Evolutionary conservation across 129 eudicot species (phyloP).

Genomic region (Artemisia annua): DNA sequence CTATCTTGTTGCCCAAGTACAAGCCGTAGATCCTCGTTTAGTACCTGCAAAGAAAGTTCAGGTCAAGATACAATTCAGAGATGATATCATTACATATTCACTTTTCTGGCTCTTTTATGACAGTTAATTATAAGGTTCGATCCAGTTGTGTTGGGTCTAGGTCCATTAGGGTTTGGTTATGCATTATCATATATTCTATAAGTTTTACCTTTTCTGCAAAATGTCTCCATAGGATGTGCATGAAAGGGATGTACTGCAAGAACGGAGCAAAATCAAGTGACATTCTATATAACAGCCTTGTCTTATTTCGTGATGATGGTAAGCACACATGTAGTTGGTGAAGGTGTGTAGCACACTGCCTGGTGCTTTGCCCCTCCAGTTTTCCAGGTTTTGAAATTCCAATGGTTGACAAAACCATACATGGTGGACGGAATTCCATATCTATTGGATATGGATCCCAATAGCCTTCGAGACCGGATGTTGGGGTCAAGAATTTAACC

Average conservation of each 20-base stretch:
- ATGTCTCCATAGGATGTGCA: constrained; percentile 60
- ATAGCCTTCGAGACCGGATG: constrained; percentile 80
- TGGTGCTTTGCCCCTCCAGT: constrained; percentile 75
- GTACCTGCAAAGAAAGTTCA: constrained; percentile 45
- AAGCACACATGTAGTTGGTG: constrained; percentile 97
- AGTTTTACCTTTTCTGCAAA: constrained; percentile 15
- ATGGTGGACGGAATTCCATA: constrained; percentile 89
- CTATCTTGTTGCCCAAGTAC: constrained; percentile 97
- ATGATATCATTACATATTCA: neutral
- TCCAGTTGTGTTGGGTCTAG: no score
- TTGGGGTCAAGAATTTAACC: constrained; percentile 85
- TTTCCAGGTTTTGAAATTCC: constrained; percentile 92
- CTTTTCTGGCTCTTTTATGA: no score
- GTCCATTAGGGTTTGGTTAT: no score
- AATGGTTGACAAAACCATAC: constrained; percentile 84
- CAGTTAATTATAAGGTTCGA: no score
- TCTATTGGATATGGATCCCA: constrained; percentile 97
- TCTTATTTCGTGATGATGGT: constrained; percentile 72
- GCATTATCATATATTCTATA: no score
- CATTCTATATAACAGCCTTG: constrained; percentile 83
- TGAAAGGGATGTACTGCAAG: constrained; percentile 69
- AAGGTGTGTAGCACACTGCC: constrained; percentile 84
- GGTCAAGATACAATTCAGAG: neutral
- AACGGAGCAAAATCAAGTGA: constrained; percentile 89
- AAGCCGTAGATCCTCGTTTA: constrained; percentile 89